Conservation (phyloP, 495 filamentous ascomycete genomes). For the Penicillium paradoxum region DNA sequence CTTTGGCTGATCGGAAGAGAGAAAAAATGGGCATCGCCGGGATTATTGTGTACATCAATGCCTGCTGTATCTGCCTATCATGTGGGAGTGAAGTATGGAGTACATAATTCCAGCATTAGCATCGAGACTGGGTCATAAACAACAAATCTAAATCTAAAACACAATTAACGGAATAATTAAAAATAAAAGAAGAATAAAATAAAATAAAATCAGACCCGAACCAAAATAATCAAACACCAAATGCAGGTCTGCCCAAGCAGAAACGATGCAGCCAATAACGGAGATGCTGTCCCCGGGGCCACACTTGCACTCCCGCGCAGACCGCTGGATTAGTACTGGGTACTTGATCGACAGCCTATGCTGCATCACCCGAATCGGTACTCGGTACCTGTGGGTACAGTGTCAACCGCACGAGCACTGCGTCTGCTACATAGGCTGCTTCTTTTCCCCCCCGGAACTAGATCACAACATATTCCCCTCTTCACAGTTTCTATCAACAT, state of each 20-base stretch:
- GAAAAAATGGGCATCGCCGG: not conserved
- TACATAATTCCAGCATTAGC: not conserved
- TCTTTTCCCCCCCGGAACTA: constrained; percentile 19
- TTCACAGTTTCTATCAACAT: constrained; percentile 14
- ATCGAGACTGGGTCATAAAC: not conserved
- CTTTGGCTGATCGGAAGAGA: not conserved
- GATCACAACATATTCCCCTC: constrained; percentile 8
- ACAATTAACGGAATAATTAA: not conserved
- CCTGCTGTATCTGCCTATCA: not conserved
- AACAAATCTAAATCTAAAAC: not conserved
- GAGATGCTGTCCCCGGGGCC: constrained; percentile 12
- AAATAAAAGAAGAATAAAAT: constrained; percentile 4
- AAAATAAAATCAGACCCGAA: not conserved
- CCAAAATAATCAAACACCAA: constrained; percentile 4
- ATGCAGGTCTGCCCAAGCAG: constrained; percentile 48
- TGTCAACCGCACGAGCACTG: constrained; percentile 10
- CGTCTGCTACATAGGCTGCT: constrained; percentile 26
- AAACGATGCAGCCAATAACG: constrained; percentile 45
- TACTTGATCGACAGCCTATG: constrained; percentile 14
- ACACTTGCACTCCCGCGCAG: constrained; percentile 29
- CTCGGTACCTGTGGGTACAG: constrained; percentile 8
- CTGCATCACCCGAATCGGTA: constrained; percentile 10
- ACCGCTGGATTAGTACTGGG: constrained; percentile 27
- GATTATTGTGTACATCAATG: not conserved
- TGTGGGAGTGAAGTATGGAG: not conserved